Conservation (phyloP, 129 eudicot species). For the Smallanthus sonchifolius region DNA sequence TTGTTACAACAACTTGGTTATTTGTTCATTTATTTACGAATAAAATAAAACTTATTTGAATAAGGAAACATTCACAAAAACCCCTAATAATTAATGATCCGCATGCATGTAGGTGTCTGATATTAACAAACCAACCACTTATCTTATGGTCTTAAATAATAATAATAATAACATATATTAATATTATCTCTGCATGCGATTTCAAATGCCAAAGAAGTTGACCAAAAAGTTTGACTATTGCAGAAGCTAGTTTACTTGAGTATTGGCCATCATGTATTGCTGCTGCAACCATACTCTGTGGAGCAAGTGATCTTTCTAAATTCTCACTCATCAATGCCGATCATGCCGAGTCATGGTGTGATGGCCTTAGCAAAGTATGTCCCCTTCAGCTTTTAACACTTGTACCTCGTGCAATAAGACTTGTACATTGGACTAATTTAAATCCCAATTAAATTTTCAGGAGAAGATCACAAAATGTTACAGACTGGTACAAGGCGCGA, state of each 20-base stretch:
- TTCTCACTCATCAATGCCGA: constrained; percentile 72
- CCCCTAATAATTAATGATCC: constrained; percentile 12
- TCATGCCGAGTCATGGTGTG: constrained; percentile 83
- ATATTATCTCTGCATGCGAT: constrained; percentile 23
- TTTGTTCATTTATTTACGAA: not conserved
- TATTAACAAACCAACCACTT: constrained; percentile 28
- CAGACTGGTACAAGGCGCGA: constrained; percentile 43
- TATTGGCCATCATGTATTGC: constrained; percentile 94
- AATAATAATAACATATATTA: not conserved
- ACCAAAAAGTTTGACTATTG: constrained; percentile 19
- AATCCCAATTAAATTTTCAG: constrained; percentile 23
- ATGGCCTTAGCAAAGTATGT: constrained; percentile 79
- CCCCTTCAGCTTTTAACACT: not conserved
- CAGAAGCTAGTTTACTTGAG: constrained; percentile 79
- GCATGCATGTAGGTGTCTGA: constrained; percentile 36
- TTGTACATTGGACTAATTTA: not conserved
- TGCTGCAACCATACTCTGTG: constrained; percentile 84
- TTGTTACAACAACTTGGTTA: not conserved
- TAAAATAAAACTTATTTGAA: not conserved
- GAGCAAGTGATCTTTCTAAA: constrained; percentile 68
- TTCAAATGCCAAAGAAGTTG: constrained; percentile 29
- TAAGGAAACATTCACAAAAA: not conserved
- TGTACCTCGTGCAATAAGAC: not conserved
- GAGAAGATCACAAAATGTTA: constrained; percentile 63
- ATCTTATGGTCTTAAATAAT: constrained; percentile 6